Evolutionary conservation across 345 rosid species (phyloP).

Genomic region (Euphorbia pulcherrima): DNA sequence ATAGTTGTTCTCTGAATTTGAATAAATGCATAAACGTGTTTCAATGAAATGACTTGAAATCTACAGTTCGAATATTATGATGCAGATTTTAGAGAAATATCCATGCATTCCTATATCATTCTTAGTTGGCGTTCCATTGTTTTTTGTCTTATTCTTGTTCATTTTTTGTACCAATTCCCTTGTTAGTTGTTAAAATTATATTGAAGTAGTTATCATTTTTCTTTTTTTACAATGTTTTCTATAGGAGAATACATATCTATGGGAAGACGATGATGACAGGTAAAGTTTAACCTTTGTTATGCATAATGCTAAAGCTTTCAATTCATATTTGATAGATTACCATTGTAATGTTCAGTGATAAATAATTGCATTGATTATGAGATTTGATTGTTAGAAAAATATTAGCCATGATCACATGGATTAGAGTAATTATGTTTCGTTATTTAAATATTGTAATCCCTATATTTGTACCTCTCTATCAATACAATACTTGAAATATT

Average conservation of each 20-base stretch:
- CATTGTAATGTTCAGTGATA: neutral
- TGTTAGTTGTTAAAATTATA: neutral
- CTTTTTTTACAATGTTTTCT: slow-evolving; percentile 3
- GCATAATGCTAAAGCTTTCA: neutral
- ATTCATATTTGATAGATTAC: neutral
- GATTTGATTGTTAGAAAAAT: too few species aligned
- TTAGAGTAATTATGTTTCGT: too few species aligned
- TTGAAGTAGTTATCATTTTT: slow-evolving; percentile 8
- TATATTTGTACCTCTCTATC: too few species aligned
- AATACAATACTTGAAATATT: too few species aligned
- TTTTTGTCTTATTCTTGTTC: neutral
- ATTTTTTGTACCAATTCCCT: neutral
- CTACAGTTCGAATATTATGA: neutral
- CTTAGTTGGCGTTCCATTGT: neutral
- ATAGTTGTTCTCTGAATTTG: neutral
- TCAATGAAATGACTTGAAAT: neutral
- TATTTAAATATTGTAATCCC: too few species aligned
- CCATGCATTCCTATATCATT: neutral
- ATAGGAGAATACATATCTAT: slow-evolving; percentile 90
- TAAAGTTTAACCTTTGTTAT: slow-evolving; percentile 15
- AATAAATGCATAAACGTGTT: neutral
- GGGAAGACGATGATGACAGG: slow-evolving; percentile 97
- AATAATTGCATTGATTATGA: too few species aligned
- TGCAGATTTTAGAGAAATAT: neutral
- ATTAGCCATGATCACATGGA: too few species aligned